Base-by-base conservation (phyloP, 495 filamentous ascomycete species). In the Parachaetomium inaequale region DNA sequence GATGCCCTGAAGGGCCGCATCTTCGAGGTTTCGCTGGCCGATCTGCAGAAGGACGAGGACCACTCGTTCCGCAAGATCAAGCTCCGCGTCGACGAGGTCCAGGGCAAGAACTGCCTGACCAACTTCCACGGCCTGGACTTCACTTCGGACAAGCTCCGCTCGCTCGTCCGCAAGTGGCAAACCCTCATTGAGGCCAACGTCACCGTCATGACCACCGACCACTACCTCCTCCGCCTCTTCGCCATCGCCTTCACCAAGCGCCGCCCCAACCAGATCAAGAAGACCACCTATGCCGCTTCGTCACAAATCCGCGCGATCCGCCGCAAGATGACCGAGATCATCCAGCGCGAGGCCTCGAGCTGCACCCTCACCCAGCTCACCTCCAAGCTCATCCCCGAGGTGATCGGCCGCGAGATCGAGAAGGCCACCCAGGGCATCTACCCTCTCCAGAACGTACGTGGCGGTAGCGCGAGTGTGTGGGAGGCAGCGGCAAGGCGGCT, bases 81-180 rank as follows among this genome's bases (percentile, higher is more conserved):
- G 87, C 90, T 98, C 72, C 87, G 94, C 63, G 91, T 98, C 69
- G 94, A 98, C 73, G 94, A 98, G 80, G 87, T 98, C 62, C 94
- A 98, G 80, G 94, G 94, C 82, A 97, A 96, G 86, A 98, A 96
- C 87, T 98, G 94, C 81, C 84, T 98, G 70, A 98, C 94, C 82
- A 98, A 98, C 86, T 98, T 98, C 88, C 93, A 98, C 84, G 94
- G 94, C 69, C 85, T 98, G 76, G 94, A 98, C 83, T 98, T 98
- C 87, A 98, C 94, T 69, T 97, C 95, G 69, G 94, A 98, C 87
- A 98, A 98, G 86, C 86, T 98, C 67, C 89, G 94, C 71, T 98
- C 94, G 58, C 87, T 98, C 62, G 94, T 98, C 68, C 93, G 94
- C 81, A 98, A 98, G 81, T 98, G 94, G 94, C 94, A 98, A 82